Evolutionary conservation across 176 grass and related monocot species (phyloP).

Genomic region (Typha latifolia): DNA sequence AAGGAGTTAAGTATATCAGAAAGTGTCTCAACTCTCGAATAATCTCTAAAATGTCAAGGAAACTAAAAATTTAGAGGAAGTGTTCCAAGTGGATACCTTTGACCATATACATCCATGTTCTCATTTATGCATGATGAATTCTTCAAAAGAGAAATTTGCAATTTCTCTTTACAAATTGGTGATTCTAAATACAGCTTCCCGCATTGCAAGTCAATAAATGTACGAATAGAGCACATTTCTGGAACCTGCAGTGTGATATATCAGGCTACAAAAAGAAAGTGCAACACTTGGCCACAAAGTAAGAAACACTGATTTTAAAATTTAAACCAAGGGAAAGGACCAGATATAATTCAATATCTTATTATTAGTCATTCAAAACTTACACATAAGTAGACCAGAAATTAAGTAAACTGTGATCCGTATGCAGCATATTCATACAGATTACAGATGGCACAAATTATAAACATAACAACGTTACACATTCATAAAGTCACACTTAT

Average conservation of each 20-base stretch:
- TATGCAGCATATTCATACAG: not conserved
- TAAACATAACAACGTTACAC: too few relatives aligned
- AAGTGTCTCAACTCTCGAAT: too few relatives aligned
- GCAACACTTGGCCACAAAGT: too few relatives aligned
- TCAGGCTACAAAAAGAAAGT: too few relatives aligned
- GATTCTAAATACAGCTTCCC: constrained; percentile 57
- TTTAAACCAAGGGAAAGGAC: too few relatives aligned
- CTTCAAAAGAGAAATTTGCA: constrained; percentile 65
- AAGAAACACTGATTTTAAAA: too few relatives aligned
- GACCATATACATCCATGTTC: constrained; percentile 82
- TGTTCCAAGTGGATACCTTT: constrained; percentile 41
- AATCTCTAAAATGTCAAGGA: too few relatives aligned
- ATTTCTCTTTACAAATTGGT: constrained; percentile 42
- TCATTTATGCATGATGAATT: constrained; percentile 27
- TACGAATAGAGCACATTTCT: constrained; percentile 57
- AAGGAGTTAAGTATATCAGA: too few relatives aligned
- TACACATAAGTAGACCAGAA: not conserved
- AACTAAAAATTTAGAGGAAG: too few relatives aligned
- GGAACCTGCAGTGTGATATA: constrained; percentile 50
- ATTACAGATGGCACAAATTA: too few relatives aligned
- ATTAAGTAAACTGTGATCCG: not conserved
- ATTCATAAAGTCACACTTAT: not conserved
- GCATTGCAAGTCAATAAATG: constrained; percentile 59
- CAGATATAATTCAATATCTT: too few relatives aligned
- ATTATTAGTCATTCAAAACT: too few relatives aligned